Conservation (phyloP, 495 filamentous ascomycete species). For the Penicillium canescens region DNA sequence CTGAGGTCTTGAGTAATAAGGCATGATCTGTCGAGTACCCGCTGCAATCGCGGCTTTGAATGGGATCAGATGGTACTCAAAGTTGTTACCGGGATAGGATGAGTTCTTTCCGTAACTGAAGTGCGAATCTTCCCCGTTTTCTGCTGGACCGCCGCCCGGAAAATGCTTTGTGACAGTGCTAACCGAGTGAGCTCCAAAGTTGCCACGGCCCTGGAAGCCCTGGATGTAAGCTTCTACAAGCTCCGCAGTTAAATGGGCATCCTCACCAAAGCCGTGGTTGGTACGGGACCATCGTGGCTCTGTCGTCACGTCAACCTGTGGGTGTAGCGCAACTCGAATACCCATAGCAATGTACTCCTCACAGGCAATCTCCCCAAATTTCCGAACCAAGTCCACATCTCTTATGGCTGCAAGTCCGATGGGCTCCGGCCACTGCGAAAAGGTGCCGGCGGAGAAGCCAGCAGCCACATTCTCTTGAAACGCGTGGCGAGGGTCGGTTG, state of each 20-base stretch:
- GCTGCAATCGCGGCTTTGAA: slow-evolving; percentile 19
- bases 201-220: background rate
- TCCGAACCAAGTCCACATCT: too few relatives aligned
- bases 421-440: too few relatives aligned
- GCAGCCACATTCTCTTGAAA: too few relatives aligned
- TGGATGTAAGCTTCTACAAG: background rate
- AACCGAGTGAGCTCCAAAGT: slow-evolving; percentile 22
- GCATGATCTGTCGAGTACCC: slow-evolving; percentile 35
- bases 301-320: slow-evolving; percentile 37
- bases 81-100: slow-evolving; percentile 34
- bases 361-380: too few relatives aligned
- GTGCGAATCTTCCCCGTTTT: slow-evolving; percentile 39
- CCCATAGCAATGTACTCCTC: too few relatives aligned
- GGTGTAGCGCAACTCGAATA: slow-evolving; percentile 35
- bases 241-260: slow-evolving; percentile 26
- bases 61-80: slow-evolving; percentile 25
- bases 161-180: slow-evolving; percentile 39
- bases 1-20: slow-evolving; percentile 28
- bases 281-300: slow-evolving; percentile 39
- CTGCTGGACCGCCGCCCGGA: slow-evolving; percentile 33
- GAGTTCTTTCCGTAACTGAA: slow-evolving; percentile 38
- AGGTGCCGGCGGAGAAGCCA: too few relatives aligned
- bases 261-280: slow-evolving; percentile 30
- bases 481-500: too few relatives aligned
- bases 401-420: too few relatives aligned